Evolutionary conservation across 331 rosid species (phyloP).

Genomic region (Malus hybrid): DNA sequence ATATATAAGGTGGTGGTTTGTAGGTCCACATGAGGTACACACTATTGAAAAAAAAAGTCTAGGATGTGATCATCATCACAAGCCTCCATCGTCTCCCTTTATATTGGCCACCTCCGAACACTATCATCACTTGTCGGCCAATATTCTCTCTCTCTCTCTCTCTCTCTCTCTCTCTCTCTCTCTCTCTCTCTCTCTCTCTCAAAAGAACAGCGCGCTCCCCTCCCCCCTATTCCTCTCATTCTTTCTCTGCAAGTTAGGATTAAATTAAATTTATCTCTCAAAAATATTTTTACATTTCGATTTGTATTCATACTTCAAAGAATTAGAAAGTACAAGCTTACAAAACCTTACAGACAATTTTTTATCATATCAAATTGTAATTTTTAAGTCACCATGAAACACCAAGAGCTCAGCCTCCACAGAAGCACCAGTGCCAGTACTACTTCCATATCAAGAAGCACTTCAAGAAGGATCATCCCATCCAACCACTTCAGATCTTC

Average conservation of each 20-base stretch:
- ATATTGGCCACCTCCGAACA: slow-evolving; percentile 54
- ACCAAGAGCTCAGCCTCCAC: slow-evolving; percentile 36
- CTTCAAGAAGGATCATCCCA: slow-evolving; percentile 36
- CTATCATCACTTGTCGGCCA: slow-evolving; percentile 70
- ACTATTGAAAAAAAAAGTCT: slow-evolving; percentile 17
- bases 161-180: slow-evolving; percentile 2
- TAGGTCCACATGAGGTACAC: slow-evolving; percentile 27
- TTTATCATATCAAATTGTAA: not conserved
- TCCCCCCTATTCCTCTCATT: not conserved
- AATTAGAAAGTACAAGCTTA: not conserved
- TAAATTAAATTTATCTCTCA: not conserved
- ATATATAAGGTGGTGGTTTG: slow-evolving; percentile 9
- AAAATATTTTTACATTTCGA: not conserved
- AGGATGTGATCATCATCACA: slow-evolving; percentile 41
- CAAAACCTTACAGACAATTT: not conserved
- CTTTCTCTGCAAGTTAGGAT: not conserved
- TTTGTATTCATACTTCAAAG: not conserved
- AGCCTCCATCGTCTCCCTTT: slow-evolving; percentile 63
- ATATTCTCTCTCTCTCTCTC: slow-evolving; percentile 19
- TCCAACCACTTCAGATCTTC: slow-evolving; percentile 14
- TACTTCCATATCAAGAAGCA: slow-evolving; percentile 21
- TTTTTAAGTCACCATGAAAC: slow-evolving; percentile 36
- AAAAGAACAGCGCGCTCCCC: not conserved
- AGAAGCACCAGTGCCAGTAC: slow-evolving; percentile 51
- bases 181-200: not conserved